Conservation (phyloP, 768 basidiomycete species). For the Daedalea quercina region DNA sequence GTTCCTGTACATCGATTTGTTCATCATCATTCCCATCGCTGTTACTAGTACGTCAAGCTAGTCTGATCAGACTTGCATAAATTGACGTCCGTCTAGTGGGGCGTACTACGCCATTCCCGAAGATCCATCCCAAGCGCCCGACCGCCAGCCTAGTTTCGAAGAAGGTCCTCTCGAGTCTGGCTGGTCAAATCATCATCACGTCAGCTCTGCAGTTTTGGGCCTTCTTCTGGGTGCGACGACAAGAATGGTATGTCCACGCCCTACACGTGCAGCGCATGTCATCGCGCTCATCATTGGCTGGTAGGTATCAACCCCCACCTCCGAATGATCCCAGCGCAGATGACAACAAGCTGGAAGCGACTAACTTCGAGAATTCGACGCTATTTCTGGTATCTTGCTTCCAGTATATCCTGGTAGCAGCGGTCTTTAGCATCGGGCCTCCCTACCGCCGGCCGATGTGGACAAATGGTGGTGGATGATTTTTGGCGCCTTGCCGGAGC, state of each 20-base stretch:
- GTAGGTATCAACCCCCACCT: constrained; percentile 76
- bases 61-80: constrained; percentile 3
- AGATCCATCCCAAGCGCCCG: constrained; percentile 83
- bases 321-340: constrained; percentile 35
- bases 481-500: not conserved
- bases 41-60: constrained; percentile 79
- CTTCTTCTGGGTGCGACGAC: constrained; percentile 82
- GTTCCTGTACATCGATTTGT: constrained; percentile 97
- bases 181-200: constrained; percentile 88
- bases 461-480: constrained; percentile 78
- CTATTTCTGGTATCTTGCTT: constrained; percentile 94
- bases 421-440: constrained; percentile 95
- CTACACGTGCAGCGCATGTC: not conserved
- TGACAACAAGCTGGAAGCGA: constrained; percentile 70
- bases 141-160: constrained; percentile 95
- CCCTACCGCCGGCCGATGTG: constrained; percentile 94
- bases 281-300: not conserved
- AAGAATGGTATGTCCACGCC: constrained; percentile 60
- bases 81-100: constrained; percentile 61
- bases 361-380: constrained; percentile 87
- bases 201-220: constrained; percentile 78
- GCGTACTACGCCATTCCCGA: constrained; percentile 82
- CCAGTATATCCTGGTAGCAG: constrained; percentile 97
- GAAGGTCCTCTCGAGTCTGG: constrained; percentile 88
- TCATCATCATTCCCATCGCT: constrained; percentile 96